These are phyloP conservation scores for Geotrichum klebahnii DNA, from an alignment of 1,139 yeast genomes.

Conservation along the genomic window DNA sequence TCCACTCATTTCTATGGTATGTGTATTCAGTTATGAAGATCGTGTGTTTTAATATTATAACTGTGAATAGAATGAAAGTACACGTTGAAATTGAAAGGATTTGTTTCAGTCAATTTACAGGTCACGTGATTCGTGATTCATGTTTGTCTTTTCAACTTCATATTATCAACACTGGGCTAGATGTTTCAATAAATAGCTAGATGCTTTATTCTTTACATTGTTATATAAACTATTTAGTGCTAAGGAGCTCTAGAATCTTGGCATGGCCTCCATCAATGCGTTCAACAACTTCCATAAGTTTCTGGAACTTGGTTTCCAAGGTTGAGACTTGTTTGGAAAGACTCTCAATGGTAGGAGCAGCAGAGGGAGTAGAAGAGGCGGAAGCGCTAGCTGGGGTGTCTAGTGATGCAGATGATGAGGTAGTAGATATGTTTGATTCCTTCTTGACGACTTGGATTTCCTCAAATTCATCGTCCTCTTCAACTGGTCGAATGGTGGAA, in stretches of 20 bases:
- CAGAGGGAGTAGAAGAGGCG: slow-evolving; percentile 15
- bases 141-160: neutral
- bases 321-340: slow-evolving; percentile 20
- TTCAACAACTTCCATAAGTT: slow-evolving; percentile 28
- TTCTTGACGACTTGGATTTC: slow-evolving; percentile 11
- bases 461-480: slow-evolving; percentile 12
- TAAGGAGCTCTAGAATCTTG: slow-evolving; percentile 11
- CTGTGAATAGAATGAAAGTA: too few species aligned
- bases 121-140: neutral
- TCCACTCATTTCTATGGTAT: slow-evolving; percentile 19
- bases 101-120: neutral
- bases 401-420: neutral
- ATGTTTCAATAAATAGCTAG: neutral
- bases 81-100: neutral
- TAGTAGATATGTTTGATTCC: slow-evolving; percentile 5
- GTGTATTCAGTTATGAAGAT: neutral
- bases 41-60: too few species aligned
- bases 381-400: slow-evolving; percentile 4
- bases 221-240: slow-evolving; percentile 9
- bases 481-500: too few species aligned
- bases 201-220: neutral
- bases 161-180: neutral
- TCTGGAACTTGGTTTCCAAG: slow-evolving; percentile 46
- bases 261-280: slow-evolving; percentile 16
- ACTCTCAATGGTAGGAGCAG: slow-evolving; percentile 15